phyloP scores from a whole-genome alignment of 2,329 filamentous ascomycete genomes.

The Biscogniauxia marginata region DNA sequence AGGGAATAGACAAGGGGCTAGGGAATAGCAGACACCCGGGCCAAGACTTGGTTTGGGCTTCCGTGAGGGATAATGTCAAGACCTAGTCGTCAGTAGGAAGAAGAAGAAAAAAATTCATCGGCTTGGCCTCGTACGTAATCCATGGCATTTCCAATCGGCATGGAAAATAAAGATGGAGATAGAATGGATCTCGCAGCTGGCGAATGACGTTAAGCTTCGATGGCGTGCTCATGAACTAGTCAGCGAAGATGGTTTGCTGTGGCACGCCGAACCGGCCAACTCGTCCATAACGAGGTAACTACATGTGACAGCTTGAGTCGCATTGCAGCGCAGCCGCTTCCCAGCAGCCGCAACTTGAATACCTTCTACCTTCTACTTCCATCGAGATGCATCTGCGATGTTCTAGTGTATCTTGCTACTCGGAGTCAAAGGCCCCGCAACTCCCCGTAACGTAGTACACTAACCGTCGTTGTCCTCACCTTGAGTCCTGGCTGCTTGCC shows the following conservation, averaged over 20 bases:
- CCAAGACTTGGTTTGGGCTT: slow-evolving; percentile 2
- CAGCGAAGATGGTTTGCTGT: slow-evolving; percentile 6
- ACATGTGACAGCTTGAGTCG: neutral
- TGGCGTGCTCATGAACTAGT: slow-evolving; percentile 33
- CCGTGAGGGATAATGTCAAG: slow-evolving; percentile 4
- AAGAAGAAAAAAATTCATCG: neutral
- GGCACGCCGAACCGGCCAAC: neutral
- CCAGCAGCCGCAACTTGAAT: neutral
- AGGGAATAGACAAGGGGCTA: slow-evolving; percentile 1
- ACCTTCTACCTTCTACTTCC: neutral
- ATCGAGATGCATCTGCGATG: neutral
- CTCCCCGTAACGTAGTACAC: neutral
- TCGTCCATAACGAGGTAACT: too few species aligned
- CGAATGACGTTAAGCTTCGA: slow-evolving; percentile 29
- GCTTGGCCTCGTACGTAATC: slow-evolving; percentile 2
- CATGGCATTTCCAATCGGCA: slow-evolving; percentile 1
- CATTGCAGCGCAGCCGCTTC: neutral
- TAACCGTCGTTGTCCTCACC: neutral
- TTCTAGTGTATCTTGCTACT: neutral
- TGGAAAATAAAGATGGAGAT: slow-evolving; percentile 7
- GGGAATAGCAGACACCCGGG: slow-evolving; percentile 10
- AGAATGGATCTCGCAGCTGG: slow-evolving; percentile 14
- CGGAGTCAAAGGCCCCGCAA: neutral
- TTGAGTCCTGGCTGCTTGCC: too few species aligned
- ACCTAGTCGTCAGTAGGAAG: neutral